Evolutionary conservation across 2,329 filamentous ascomycete species (phyloP).

Genomic region (Epichloe uncinata): DNA sequence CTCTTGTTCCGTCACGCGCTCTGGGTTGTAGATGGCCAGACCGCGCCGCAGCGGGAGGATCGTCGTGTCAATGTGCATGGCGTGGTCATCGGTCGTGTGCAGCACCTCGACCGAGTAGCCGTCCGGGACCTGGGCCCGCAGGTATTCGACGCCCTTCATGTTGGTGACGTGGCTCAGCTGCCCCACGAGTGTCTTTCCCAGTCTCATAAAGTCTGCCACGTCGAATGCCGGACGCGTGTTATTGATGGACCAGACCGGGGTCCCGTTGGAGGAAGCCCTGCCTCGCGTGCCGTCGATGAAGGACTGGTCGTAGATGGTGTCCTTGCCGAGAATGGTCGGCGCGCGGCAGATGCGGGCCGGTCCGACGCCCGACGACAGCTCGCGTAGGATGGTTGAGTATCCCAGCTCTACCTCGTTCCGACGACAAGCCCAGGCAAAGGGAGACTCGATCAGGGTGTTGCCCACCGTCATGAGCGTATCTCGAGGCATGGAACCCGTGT

Average conservation of each 20-base stretch:
- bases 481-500: constrained; percentile 21
- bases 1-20: constrained; percentile 11
- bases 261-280: neutral
- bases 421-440: constrained; percentile 18
- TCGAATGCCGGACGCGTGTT: constrained; percentile 20
- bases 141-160: constrained; percentile 17
- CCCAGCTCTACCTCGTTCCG: constrained; percentile 12
- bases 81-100: constrained; percentile 13
- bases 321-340: constrained; percentile 6
- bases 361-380: neutral
- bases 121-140: constrained; percentile 12
- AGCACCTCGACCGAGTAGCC: constrained; percentile 18
- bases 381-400: constrained; percentile 5
- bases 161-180: constrained; percentile 22
- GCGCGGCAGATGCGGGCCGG: constrained; percentile 7
- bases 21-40: constrained; percentile 15
- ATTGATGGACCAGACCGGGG: constrained; percentile 17
- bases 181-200: constrained; percentile 17
- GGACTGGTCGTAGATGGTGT: constrained; percentile 11
- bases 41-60: constrained; percentile 17
- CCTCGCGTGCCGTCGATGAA: neutral
- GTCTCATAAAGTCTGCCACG: constrained; percentile 21
- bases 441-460: constrained; percentile 18
- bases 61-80: constrained; percentile 21
- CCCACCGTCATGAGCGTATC: constrained; percentile 20